Evolutionary conservation across 352 stramenopile genomes (phyloP), one percentile per base, ranked within the genome.

Genomic region (Albugo laibachii): DNA sequence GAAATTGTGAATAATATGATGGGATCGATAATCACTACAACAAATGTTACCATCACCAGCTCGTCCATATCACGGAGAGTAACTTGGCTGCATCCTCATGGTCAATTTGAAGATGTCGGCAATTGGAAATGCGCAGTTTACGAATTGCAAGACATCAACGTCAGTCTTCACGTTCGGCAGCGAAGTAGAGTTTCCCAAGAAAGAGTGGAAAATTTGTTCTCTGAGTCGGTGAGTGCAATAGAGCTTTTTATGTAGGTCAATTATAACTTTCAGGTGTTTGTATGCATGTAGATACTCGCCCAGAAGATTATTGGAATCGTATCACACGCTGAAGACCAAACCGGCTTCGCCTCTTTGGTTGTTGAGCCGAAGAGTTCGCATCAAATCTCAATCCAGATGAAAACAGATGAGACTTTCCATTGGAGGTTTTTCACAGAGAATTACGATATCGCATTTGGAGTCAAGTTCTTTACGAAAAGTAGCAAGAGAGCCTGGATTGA

Each of bases 1-100:
- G 49, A 59, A 36, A 78, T 66, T 52, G 58, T 80, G 45, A 65
- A 83, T 40, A 80, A 76, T 36, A 53, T 80, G 35, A 65, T 80
- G 55, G 71, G 50, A 13, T 76, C 66, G 13, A 66, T 61, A 4
- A 77, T 80, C 49, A 47, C 71, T 34, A 80, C 65, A 11, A 74
- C 66, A 15, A 51, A 66, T 16, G 61, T 80, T 38, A 52, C 80
- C 43, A 58, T 58, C 0, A 63, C 61, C 1, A 50, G 55, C 13
- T 46, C 76, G 34, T 42, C 18, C 0, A 72, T 83, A 39, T 48
- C 59, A n/a, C 61, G 63, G 18, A 79, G 77, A 53, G 57, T 45
- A 11, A 49, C 52, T 19, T 83, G 66, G 70, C 59, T 80, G 40
- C 69, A 66, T 2, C 63, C 59, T 11, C 36, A 49, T 8, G 49